A percentile compares a stretch with the other conserved stretches of the same genome.
These are phyloP conservation scores for Sideroxylon spinosum DNA, from an alignment of 179 eudicot species.

Conservation along the genomic window DNA sequence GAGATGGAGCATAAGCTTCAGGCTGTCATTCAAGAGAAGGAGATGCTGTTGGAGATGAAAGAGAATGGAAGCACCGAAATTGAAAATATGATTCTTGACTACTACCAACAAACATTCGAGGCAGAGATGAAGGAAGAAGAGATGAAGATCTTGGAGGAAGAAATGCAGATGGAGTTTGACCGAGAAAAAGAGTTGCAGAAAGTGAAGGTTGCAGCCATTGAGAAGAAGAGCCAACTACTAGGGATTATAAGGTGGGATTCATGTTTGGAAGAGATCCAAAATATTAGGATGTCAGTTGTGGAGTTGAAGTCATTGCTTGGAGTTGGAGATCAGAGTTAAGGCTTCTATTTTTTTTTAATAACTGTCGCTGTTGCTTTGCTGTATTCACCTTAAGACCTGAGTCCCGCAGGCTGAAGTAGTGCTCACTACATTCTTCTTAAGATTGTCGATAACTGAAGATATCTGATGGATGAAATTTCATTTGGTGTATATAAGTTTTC, in stretches of 20 bases:
- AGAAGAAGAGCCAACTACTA: constrained; percentile 34
- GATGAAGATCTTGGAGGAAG: constrained; percentile 53
- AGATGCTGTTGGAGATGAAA: constrained; percentile 46
- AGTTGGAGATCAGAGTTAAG: constrained; percentile 23
- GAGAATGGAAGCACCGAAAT: constrained; percentile 49
- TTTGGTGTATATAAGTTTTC: too few relatives aligned
- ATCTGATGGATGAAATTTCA: neutral
- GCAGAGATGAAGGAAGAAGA: constrained; percentile 50
- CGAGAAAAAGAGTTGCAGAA: constrained; percentile 33
- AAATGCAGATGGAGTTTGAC: constrained; percentile 27
- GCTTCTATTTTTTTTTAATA: neutral
- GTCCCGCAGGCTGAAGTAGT: neutral
- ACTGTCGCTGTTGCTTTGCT: neutral
- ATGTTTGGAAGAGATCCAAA: constrained; percentile 48
- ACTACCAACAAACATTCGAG: constrained; percentile 49
- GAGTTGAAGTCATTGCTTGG: constrained; percentile 43
- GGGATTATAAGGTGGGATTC: constrained; percentile 24
- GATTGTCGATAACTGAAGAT: neutral
- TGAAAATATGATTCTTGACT: constrained; percentile 52
- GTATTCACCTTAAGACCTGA: neutral
- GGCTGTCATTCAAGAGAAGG: constrained; percentile 45
- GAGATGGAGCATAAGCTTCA: constrained; percentile 50
- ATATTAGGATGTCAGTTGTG: constrained; percentile 36
- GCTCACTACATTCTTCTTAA: neutral
- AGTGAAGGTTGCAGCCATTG: constrained; percentile 37